phyloP scores from a whole-genome alignment of 2,329 filamentous ascomycete genomes.

The Thielaviopsis ethacetica region DNA sequence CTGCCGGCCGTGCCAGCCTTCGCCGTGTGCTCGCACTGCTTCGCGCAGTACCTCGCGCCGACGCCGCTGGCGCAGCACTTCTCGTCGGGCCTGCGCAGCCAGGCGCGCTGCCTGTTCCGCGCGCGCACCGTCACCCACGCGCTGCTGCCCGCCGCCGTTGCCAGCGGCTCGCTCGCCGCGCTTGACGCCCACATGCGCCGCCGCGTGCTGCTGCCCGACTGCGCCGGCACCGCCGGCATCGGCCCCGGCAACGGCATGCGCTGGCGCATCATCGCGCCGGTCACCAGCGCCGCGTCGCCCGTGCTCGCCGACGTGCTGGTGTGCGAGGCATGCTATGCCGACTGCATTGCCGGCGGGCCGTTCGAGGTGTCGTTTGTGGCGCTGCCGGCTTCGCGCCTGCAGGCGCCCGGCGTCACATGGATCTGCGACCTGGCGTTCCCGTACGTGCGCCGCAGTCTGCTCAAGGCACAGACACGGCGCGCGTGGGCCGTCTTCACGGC shows the following conservation, averaged over 20 bases:
- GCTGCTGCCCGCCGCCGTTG: neutral
- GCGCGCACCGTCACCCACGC: neutral
- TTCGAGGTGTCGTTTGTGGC: constrained; percentile 19
- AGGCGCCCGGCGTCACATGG: constrained; percentile 15
- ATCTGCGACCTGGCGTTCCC: constrained; percentile 18
- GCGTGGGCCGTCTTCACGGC: constrained; percentile 20
- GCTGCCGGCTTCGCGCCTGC: constrained; percentile 17
- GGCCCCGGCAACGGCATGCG: constrained; percentile 16
- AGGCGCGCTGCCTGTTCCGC: constrained; percentile 5
- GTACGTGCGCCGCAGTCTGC: constrained; percentile 15
- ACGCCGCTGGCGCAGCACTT: constrained; percentile 20
- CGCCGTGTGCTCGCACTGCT: constrained; percentile 26
- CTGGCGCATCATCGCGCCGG: constrained; percentile 18
- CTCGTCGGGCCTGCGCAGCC: neutral
- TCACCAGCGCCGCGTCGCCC: neutral
- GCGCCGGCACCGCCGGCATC: constrained; percentile 16
- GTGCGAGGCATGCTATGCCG: constrained; percentile 24
- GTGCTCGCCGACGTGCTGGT: constrained; percentile 20
- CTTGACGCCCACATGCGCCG: constrained; percentile 18
- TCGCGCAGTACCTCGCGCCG: constrained; percentile 21
- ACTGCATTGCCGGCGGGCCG: constrained; percentile 16
- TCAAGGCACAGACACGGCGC: constrained; percentile 13
- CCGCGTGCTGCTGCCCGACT: constrained; percentile 17
- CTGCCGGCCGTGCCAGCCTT: constrained; percentile 17
- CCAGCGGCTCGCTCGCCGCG: constrained; percentile 5